These are phyloP conservation scores for Hysterangium stoloniferum DNA, from an alignment of 768 basidiomycete genomes.

Conservation along the genomic window DNA sequence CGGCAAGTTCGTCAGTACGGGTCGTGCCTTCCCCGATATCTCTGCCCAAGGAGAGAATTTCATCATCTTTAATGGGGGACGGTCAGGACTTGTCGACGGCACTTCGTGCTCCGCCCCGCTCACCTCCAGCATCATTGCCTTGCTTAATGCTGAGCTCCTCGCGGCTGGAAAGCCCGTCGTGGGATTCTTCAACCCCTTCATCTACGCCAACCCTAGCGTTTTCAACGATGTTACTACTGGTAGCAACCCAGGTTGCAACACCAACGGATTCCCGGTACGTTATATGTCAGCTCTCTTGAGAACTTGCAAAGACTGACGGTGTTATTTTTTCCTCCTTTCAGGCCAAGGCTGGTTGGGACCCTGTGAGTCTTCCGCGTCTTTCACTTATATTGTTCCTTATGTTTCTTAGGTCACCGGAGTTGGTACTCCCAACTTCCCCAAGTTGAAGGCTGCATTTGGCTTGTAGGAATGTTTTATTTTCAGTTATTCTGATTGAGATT, in stretches of 20 bases:
- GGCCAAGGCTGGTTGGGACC: conserved; percentile 13
- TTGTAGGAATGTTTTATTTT: too few species aligned
- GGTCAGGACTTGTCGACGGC: conserved; percentile 14
- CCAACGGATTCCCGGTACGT: conserved; percentile 31
- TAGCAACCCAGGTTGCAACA: conserved; percentile 56
- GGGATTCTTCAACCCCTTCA: conserved; percentile 31
- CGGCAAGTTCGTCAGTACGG: conserved; percentile 25
- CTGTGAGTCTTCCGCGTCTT: conserved; percentile 14
- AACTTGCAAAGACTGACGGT: background rate
- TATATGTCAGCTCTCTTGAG: background rate
- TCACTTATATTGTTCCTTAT: background rate
- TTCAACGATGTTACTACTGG: conserved; percentile 49
- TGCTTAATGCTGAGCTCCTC: conserved; percentile 27
- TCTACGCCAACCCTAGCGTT: conserved; percentile 19
- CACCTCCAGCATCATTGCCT: conserved; percentile 26
- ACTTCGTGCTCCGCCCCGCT: conserved; percentile 30
- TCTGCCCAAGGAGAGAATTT: conserved; percentile 27
- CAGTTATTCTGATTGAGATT: too few species aligned
- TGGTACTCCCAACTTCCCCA: background rate
- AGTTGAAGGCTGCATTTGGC: background rate
- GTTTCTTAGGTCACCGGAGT: conserved; percentile 4
- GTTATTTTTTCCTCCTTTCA: too few species aligned
- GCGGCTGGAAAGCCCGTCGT: conserved; percentile 22
- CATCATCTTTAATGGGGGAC: conserved; percentile 9
- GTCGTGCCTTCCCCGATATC: conserved; percentile 43